Base-by-base conservation (phyloP, 768 basidiomycete genomes). In the Suillus tomentosus region DNA sequence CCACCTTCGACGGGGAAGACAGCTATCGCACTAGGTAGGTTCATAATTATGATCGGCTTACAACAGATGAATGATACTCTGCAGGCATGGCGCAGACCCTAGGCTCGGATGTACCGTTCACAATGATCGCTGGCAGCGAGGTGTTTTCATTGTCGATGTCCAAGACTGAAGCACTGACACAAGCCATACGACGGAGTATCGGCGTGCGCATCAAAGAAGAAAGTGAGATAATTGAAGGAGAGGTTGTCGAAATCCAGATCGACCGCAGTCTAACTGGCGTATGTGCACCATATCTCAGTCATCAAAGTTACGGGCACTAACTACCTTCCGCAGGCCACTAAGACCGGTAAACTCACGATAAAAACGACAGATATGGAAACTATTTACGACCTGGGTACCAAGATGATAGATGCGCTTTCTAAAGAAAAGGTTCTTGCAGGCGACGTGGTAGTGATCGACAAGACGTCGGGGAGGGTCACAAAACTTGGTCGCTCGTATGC, bases 351-450 rank as follows among this genome's bases (percentile, higher is more conserved):
- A 75, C 77, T 99, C 65, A 99, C 97, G 0, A 91, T 99, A 71
- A 99, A 99, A 78, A 96, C 95, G 15, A 97, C 95, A 3, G 96
- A 99, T 76, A 99, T 99, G 97, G 97, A 99, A 80, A 99, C 97
- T 5, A 91, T 99, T 39, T 99, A 99, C 74, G 97, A 99, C 78
- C 84, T 99, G 37, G 97, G 97, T 13, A 94, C 90, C 58, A 99
- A 99, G 84, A 99, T 99, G 97, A 99, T 99, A 57, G 97, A 99
- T 69, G 90, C 95, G 4, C 79, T 99, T 36, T 91, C 94, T 45
- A 97, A 98, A 78, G 97, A 99, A 80, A 99, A 98, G 71, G 95
- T 99, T 7, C 84, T 95, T 7, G 90, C 90, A 0, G 97, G 97
- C 31, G 97, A 99, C 71, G 91, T 99, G 22, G 89, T 99, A 69